These are phyloP conservation scores for Corchorus capsularis DNA, from an alignment of 345 rosid genomes.

Conservation along the genomic window DNA sequence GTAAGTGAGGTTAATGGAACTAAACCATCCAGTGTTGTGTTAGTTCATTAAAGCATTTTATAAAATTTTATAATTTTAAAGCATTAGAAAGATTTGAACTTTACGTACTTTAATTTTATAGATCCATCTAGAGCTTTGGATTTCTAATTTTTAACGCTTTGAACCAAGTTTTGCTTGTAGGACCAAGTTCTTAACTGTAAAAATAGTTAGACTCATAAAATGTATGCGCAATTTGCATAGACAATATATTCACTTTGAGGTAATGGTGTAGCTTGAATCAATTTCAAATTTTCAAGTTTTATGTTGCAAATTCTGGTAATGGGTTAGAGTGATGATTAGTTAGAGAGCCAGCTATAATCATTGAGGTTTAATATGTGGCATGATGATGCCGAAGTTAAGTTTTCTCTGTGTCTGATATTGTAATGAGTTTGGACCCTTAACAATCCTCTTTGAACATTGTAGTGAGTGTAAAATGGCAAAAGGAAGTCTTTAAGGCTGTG, in stretches of 20 bases:
- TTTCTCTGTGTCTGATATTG: background rate
- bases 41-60: background rate
- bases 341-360: background rate
- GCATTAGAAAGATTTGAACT: background rate
- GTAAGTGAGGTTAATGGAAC: background rate
- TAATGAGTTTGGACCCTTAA: background rate
- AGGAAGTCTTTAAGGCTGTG: slow-evolving; percentile 74
- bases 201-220: background rate
- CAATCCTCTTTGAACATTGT: slow-evolving; percentile 22
- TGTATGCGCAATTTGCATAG: background rate
- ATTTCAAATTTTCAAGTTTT: background rate
- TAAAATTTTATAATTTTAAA: background rate
- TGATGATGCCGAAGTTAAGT: background rate
- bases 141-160: background rate
- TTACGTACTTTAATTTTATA: background rate
- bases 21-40: background rate
- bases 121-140: background rate
- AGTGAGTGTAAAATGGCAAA: slow-evolving; percentile 97
- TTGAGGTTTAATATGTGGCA: background rate
- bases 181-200: background rate
- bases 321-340: slow-evolving; percentile 2
- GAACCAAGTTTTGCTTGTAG: background rate
- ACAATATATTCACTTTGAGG: background rate
- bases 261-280: slow-evolving; percentile 1
- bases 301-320: background rate